Evolutionary conservation across 1,284 basidiomycete species (phyloP).

Genomic region (Heliocybe sulcata): DNA sequence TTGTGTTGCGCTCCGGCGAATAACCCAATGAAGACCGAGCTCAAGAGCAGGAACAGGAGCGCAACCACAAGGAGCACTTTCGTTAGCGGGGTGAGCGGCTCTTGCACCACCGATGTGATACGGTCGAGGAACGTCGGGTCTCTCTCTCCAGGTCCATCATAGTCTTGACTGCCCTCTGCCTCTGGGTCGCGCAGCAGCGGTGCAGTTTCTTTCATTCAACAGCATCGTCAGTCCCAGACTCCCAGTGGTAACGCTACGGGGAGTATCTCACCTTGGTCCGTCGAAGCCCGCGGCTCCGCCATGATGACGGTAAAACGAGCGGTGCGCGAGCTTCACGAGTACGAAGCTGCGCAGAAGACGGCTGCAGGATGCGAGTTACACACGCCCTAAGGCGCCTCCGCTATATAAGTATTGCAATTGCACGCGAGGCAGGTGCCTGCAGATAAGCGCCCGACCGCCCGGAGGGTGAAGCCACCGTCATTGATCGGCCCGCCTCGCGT

Average conservation of each 20-base stretch:
- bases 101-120: conserved; percentile 50
- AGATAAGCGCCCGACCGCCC: background rate
- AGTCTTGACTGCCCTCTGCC: conserved; percentile 17
- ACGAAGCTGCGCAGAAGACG: background rate
- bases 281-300: conserved; percentile 13
- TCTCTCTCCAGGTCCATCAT: conserved; percentile 9
- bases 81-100: conserved; percentile 80
- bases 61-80: conserved; percentile 74
- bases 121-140: conserved; percentile 38
- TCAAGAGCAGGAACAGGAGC: conserved; percentile 74
- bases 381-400: background rate
- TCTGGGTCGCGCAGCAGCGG: conserved; percentile 43
- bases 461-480: background rate
- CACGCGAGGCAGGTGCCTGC: background rate
- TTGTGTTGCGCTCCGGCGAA: conserved; percentile 84
- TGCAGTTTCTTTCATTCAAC: conserved; percentile 35
- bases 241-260: too few relatives aligned
- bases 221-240: background rate
- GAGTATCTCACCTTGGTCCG: conserved; percentile 16
- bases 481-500: background rate
- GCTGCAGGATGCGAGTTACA: background rate
- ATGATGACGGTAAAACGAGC: conserved; percentile 3
- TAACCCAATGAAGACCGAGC: conserved; percentile 85
- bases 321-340: background rate
- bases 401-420: background rate